These are phyloP conservation scores for Isatis tinctoria DNA, from an alignment of 345 rosid species.

Conservation along the genomic window DNA sequence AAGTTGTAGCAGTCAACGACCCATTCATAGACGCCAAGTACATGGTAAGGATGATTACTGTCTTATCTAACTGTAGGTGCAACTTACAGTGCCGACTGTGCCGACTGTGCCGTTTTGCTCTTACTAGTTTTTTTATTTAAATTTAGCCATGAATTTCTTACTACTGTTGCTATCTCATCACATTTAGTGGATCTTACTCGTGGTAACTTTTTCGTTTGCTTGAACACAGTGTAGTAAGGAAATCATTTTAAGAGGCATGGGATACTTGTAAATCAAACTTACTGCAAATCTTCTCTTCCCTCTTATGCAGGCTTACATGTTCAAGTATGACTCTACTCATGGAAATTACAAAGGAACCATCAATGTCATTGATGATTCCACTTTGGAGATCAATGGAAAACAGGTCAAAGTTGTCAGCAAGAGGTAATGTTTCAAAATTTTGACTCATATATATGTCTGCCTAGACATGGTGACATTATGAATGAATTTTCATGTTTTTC, in stretches of 20 bases:
- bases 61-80: not conserved
- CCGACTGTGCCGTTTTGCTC: not conserved
- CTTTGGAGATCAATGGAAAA: constrained; percentile 87
- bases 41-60: constrained; percentile 56
- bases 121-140: not conserved
- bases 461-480: not conserved
- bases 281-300: not conserved
- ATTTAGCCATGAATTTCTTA: not conserved
- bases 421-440: constrained; percentile 43
- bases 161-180: not conserved
- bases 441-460: not conserved
- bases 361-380: constrained; percentile 71
- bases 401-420: constrained; percentile 60
- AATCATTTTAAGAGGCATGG: not conserved
- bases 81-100: not conserved
- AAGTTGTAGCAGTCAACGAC: constrained; percentile 89
- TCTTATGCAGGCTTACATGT: constrained; percentile 80
- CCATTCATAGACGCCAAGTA: constrained; percentile 87
- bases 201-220: not conserved
- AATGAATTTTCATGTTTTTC: not conserved
- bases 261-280: not conserved
- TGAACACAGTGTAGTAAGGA: not conserved
- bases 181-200: not conserved
- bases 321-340: constrained; percentile 95
- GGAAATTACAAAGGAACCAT: constrained; percentile 71